Percentiles rank a stretch among this genome's conserved stretches.
Evolutionary conservation across 148 eudicot species (phyloP).

Genomic region (Amaranthus cruentus): DNA sequence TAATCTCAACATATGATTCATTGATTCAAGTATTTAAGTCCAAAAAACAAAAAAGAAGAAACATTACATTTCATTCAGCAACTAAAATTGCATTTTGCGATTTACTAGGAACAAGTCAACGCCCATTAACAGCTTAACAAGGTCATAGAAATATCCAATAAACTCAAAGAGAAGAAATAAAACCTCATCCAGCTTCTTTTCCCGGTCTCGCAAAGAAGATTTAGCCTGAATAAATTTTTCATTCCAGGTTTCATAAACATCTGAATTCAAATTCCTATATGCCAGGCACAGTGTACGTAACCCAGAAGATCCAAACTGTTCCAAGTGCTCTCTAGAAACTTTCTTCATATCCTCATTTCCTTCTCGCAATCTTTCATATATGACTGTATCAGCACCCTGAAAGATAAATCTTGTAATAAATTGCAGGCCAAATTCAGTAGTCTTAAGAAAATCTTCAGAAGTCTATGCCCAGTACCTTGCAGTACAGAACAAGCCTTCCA

Average conservation of each 20-base stretch:
- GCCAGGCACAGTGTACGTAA: slow-evolving; percentile 95
- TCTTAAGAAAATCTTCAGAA: background rate
- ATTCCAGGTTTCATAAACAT: slow-evolving; percentile 77
- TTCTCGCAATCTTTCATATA: slow-evolving; percentile 73
- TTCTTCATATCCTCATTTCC: slow-evolving; percentile 61
- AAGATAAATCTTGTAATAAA: slow-evolving; percentile 14
- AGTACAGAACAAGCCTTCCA: slow-evolving; percentile 93
- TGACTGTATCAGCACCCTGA: slow-evolving; percentile 98
- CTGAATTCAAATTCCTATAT: slow-evolving; percentile 58
- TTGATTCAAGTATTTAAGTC: too few relatives aligned
- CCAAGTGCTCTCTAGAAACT: slow-evolving; percentile 76
- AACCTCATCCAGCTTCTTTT: slow-evolving; percentile 94
- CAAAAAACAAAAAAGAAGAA: too few relatives aligned
- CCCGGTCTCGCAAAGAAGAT: slow-evolving; percentile 87
- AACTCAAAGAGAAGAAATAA: slow-evolving; percentile 10
- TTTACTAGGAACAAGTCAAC: background rate
- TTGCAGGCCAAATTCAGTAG: background rate
- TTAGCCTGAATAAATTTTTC: slow-evolving; percentile 94
- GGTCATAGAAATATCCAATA: background rate
- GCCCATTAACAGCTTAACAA: background rate
- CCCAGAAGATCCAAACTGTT: slow-evolving; percentile 91
- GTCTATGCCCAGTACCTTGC: slow-evolving; percentile 58
- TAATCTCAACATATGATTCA: too few relatives aligned
- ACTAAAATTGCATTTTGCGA: background rate
- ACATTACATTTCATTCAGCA: background rate